phyloP scores from a whole-genome alignment of 257 asterid genomes.

The Solanum pinnatisectum region DNA sequence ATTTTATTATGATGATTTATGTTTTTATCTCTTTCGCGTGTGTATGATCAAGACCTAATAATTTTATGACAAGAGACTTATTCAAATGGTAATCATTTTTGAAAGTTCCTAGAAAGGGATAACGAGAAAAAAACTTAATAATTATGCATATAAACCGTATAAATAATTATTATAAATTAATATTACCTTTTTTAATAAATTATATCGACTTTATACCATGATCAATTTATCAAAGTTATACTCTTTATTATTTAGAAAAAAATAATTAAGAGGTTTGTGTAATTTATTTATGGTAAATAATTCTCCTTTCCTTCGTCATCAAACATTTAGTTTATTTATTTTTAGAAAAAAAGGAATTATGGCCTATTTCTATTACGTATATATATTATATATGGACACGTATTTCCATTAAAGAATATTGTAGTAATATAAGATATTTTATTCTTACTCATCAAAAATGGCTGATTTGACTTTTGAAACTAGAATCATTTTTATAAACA shows the following conservation, averaged over 20 bases:
- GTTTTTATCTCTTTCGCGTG: neutral
- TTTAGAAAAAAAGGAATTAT: neutral
- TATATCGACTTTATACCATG: neutral
- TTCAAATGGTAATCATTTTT: neutral
- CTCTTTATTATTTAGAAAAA: neutral
- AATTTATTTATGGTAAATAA: too few species aligned
- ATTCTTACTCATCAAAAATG: neutral
- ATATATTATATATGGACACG: neutral
- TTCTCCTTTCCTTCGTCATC: neutral
- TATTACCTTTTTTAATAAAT: too few species aligned
- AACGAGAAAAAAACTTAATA: neutral
- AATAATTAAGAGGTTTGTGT: neutral
- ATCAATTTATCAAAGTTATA: neutral
- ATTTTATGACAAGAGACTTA: neutral
- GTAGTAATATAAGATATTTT: neutral
- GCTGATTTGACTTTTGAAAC: neutral
- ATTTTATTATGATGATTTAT: neutral
- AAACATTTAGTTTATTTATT: too few species aligned
- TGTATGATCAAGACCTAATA: neutral
- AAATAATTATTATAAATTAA: too few species aligned
- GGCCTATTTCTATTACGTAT: neutral
- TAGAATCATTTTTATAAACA: neutral
- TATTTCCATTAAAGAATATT: neutral
- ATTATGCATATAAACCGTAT: neutral
- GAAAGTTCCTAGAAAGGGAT: accelerated